Evolutionary conservation across 1,284 basidiomycete species (phyloP), one percentile per base, ranked within the genome.

Genomic region (Rhodotorula sp.): DNA sequence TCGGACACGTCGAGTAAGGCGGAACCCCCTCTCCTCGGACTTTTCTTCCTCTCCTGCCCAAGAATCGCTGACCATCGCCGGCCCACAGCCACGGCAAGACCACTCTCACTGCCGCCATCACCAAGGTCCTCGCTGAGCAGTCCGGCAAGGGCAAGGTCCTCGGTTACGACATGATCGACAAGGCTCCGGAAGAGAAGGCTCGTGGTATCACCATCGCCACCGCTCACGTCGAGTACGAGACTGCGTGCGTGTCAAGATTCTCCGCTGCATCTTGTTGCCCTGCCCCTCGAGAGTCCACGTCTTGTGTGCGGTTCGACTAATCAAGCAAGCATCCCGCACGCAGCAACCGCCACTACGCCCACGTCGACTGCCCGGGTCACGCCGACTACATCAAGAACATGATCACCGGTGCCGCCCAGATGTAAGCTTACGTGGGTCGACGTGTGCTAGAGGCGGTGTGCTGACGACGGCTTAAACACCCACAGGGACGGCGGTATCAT

Each of bases 151-250:
- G 93, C 75, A 93, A 90, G 82, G 99, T 99, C 83, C 91, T 96
- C 76, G 95, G 95, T 86, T 99, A 99, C 84, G 87, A 87, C 66
- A 89, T 94, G 82, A 99, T 99, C 80, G 96, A 99, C 89, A 97
- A 94, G 85, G 96, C 96, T n/a, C 96, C 96, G 17, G 96, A 99
- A 82, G 96, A 99, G 85, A 96, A 95, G 84, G 95, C 95, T 69
- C 92, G 96, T 83, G 96, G 96, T 85, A 99, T 99, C 83, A 99
- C 96, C 76, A 99, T 99, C 80, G 83, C 84, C 67, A 86, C 85
- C 54, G 85, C 85, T 64, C 96, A 99, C 82, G 94, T 99, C 82
- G 96, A 99, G 83, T 99, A 99, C 83, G 94, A 99, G 85, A 96
- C 93, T 59, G 84, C 84, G 72, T 77, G 49, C 33, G 64, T 64